A percentile compares a stretch with the other conserved stretches of the same genome.
phyloP scores from a whole-genome alignment of 1,284 basidiomycete genomes.

The Mycena citricolor region DNA sequence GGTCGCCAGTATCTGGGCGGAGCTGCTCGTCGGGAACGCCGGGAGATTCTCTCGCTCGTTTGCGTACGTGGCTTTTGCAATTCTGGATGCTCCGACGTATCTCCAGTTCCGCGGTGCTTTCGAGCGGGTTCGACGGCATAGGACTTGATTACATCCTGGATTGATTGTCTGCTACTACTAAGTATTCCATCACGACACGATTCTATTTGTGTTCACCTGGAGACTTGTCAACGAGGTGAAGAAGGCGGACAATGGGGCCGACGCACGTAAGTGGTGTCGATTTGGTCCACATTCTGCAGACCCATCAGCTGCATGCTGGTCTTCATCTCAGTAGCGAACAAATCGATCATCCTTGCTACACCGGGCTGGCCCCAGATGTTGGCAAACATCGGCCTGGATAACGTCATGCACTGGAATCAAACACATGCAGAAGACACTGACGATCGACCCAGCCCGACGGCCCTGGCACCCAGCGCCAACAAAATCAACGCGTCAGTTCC shows the following conservation, averaged over 20 bases:
- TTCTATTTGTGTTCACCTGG: too few species aligned
- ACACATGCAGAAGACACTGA: constrained; percentile 6
- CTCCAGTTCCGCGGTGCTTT: constrained; percentile 43
- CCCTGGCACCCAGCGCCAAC: constrained; percentile 30
- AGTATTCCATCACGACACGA: too few species aligned
- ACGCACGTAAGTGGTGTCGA: constrained; percentile 27
- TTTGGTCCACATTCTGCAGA: constrained; percentile 22
- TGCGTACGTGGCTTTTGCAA: constrained; percentile 61
- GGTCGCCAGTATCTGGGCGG: constrained; percentile 60
- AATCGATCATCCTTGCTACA: constrained; percentile 26
- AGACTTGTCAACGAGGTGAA: too few species aligned
- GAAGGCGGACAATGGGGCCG: too few species aligned
- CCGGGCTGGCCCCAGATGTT: constrained; percentile 32
- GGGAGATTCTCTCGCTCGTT: constrained; percentile 58
- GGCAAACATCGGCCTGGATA: constrained; percentile 28
- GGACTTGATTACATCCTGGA: too few species aligned
- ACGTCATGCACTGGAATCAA: background rate
- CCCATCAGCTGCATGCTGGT: constrained; percentile 30
- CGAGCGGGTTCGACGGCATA: too few species aligned
- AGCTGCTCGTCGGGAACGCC: constrained; percentile 45
- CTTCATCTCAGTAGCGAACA: constrained; percentile 21
- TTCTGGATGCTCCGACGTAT: constrained; percentile 55
- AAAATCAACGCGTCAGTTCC: constrained; percentile 29
- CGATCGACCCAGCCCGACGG: constrained; percentile 30
- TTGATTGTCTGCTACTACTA: too few species aligned